A percentile compares a stretch with the other conserved stretches of the same genome.
phyloP scores from a whole-genome alignment of 2,329 filamentous ascomycete genomes.

The Hymenoscyphus fraxineus region DNA sequence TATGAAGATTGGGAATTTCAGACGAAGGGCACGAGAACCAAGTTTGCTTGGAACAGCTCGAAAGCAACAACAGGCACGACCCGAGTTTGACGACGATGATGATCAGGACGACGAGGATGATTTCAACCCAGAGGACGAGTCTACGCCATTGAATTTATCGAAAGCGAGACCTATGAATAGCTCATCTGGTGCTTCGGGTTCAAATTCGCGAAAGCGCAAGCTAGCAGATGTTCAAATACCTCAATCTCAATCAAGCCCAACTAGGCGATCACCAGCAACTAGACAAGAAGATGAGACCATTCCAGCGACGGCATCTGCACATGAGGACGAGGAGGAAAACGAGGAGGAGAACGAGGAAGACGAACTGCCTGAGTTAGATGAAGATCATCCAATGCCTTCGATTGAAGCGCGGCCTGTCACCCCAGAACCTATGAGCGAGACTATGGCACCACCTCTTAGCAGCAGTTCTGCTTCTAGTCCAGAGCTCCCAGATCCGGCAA shows the following conservation, averaged over 20 bases:
- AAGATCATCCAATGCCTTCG: conserved; percentile 20
- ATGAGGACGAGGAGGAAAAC: conserved; percentile 24
- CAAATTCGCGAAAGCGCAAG: conserved; percentile 53
- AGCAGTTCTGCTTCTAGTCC: conserved; percentile 31
- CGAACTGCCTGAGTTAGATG: conserved; percentile 12
- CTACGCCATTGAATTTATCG: conserved; percentile 57
- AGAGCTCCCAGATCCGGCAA: conserved; percentile 17
- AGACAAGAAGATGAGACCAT: conserved; percentile 24
- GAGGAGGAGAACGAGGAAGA: conserved; percentile 20
- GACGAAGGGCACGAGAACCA: conserved; percentile 54
- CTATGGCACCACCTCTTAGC: conserved; percentile 35
- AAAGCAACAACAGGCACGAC: conserved; percentile 36
- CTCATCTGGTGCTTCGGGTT: conserved; percentile 35
- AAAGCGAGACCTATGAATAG: conserved; percentile 37
- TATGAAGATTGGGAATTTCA: conserved; percentile 55
- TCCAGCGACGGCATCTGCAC: conserved; percentile 25
- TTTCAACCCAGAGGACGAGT: conserved; percentile 63
- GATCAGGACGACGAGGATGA: conserved; percentile 42
- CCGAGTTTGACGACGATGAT: conserved; percentile 44
- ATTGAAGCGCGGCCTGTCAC: conserved; percentile 26
- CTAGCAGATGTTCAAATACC: conserved; percentile 31
- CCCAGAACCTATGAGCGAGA: conserved; percentile 32
- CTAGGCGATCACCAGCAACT: conserved; percentile 13
- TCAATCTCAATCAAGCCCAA: conserved; percentile 28
- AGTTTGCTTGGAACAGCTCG: conserved; percentile 51